Conservation (phyloP, 805 yeast genomes). For the Kuraishia floccosa region DNA sequence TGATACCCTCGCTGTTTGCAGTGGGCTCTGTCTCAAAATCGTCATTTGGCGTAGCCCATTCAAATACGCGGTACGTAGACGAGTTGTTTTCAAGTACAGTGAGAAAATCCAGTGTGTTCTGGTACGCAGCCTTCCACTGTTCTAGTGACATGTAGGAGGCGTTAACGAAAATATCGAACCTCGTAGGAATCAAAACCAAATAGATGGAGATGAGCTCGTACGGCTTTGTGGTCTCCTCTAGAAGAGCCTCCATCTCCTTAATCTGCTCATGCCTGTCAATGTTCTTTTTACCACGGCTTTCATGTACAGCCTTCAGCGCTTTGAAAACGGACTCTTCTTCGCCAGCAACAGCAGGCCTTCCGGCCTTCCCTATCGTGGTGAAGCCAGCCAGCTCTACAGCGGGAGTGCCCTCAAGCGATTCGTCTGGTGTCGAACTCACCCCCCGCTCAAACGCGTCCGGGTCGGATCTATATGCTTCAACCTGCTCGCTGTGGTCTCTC, state of each 20-base stretch:
- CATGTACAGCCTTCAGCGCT: slow-evolving; percentile 63
- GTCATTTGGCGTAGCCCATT: slow-evolving; percentile 58
- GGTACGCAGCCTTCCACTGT: slow-evolving; percentile 66
- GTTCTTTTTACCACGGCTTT: slow-evolving; percentile 92
- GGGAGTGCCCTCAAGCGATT: slow-evolving; percentile 16
- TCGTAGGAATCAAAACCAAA: slow-evolving; percentile 73
- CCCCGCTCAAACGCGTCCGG: slow-evolving; percentile 69
- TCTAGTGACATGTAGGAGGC: slow-evolving; percentile 65
- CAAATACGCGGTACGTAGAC: slow-evolving; percentile 55
- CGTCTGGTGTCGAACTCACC: slow-evolving; percentile 14
- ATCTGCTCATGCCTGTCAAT: slow-evolving; percentile 78
- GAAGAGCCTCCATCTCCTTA: slow-evolving; percentile 50
- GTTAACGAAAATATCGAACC: slow-evolving; percentile 70
- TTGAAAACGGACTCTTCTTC: slow-evolving; percentile 42
- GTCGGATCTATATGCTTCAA: slow-evolving; percentile 49
- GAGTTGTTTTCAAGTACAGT: slow-evolving; percentile 54
- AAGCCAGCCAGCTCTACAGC: slow-evolving; percentile 23
- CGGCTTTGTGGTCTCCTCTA: slow-evolving; percentile 36
- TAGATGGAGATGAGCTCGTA: slow-evolving; percentile 74
- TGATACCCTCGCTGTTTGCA: slow-evolving; percentile 53
- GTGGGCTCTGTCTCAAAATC: slow-evolving; percentile 67
- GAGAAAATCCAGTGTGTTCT: slow-evolving; percentile 53
- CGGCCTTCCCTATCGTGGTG: slow-evolving; percentile 23
- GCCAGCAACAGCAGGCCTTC: slow-evolving; percentile 22
- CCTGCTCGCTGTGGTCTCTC: slow-evolving; percentile 53